Conservation (phyloP, 441 rosid genomes). For the Mallotus japonicus region DNA sequence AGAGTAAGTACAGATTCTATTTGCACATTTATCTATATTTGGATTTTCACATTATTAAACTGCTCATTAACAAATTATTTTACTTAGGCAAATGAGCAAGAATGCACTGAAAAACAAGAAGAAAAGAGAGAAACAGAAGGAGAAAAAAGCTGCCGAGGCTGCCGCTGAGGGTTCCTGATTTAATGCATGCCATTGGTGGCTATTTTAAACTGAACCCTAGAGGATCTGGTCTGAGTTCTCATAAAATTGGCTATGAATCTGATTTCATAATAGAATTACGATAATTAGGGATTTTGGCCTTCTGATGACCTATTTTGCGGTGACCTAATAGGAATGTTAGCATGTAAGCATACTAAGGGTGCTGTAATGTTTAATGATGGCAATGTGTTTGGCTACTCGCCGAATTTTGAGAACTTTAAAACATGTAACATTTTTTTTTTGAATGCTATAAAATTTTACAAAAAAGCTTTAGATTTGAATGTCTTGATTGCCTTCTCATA, state of each 20-base stretch:
- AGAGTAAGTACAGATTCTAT: constrained; percentile 53
- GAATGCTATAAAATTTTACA: too few species aligned
- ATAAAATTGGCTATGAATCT: background rate
- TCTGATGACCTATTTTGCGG: background rate
- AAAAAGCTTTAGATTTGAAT: background rate
- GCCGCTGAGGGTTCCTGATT: constrained; percentile 22
- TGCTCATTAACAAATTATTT: constrained; percentile 1
- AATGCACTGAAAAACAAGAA: constrained; percentile 86
- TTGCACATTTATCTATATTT: background rate
- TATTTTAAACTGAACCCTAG: background rate
- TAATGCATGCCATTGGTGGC: background rate
- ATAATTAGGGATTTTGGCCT: background rate
- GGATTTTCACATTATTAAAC: background rate
- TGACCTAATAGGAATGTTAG: background rate
- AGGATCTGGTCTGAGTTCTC: background rate
- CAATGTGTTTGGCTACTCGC: background rate
- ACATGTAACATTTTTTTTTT: background rate
- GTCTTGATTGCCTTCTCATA: background rate
- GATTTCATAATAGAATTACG: background rate
- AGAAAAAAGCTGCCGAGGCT: constrained; percentile 63
- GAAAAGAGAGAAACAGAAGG: constrained; percentile 78
- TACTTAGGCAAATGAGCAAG: constrained; percentile 77
- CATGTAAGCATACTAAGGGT: background rate
- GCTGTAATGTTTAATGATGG: background rate
- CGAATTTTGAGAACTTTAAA: background rate